Conservation (phyloP, 768 basidiomycete genomes). For the Suillus brevipes region DNA sequence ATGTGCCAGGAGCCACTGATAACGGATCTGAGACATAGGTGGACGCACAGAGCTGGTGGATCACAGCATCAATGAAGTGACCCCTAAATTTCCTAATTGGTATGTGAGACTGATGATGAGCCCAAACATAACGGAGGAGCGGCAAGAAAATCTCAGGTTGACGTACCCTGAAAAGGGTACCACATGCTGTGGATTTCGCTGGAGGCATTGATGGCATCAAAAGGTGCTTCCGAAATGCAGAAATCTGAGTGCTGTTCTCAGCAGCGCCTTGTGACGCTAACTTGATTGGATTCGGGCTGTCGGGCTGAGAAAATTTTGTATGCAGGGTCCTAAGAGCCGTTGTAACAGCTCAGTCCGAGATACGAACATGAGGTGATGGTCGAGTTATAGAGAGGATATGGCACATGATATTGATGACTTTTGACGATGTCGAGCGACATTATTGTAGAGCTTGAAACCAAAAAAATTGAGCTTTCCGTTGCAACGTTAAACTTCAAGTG, state of each 20-base stretch:
- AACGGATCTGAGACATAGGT: neutral
- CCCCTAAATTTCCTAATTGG: neutral
- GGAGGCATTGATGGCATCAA: neutral
- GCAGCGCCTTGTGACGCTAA: neutral
- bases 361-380: neutral
- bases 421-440: neutral
- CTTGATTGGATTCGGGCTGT: conserved; percentile 1
- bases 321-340: conserved; percentile 14
- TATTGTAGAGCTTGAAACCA: neutral
- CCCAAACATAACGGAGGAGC: conserved; percentile 1
- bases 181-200: neutral
- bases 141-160: neutral
- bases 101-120: neutral
- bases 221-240: neutral
- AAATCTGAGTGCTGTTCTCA: neutral
- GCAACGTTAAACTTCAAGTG: neutral
- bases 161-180: neutral
- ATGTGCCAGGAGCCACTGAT: neutral
- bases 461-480: neutral
- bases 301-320: neutral
- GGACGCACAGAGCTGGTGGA: neutral
- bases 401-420: neutral
- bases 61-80: neutral
- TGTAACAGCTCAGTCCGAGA: neutral
- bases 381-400: neutral